Base-by-base conservation (phyloP, 129 eudicot species). In the Lonicera japonica region DNA sequence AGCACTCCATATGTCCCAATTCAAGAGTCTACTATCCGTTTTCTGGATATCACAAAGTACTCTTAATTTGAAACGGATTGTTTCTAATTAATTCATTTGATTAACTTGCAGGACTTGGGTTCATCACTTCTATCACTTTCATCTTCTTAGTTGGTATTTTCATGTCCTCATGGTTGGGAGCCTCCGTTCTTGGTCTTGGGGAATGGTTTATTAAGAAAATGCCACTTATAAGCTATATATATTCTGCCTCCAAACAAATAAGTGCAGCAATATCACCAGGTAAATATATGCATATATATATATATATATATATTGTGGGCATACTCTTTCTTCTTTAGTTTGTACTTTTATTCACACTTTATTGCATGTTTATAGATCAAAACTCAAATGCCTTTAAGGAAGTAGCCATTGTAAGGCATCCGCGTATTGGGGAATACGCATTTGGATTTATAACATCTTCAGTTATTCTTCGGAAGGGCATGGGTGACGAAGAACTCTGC, bases 261-360 rank as follows among this genome's bases (percentile, higher is more conserved):
- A 70, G 74, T 53, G 67, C 67, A 36, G 74, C 74, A 18, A 70
- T 60, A 60, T 60, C 74, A 10, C 67, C 74, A 20, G 74, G 67
- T 60, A 50, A n/a, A 40, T 53, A n/a, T n/a, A n/a, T n/a, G n/a
- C n/a, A n/a, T n/a, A n/a, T n/a, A n/a, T n/a, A n/a, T n/a, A n/a
- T n/a, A n/a, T n/a, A n/a, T 0, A 17, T 17, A 19, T 41, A 17
- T 9, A 17, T n/a, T 21, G 11, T n/a, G 12, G 7, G 11, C 54
- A 62, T 43, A 1, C 15, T 40, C 8, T 41, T 11, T 43, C 24
- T 25, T 57, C 54, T 47, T 17, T 16, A 10, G 14, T 24, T 10
- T 23, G 36, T 8, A 5, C 3, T 23, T 39, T 19, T 34, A 21
- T 19, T 39, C 38, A 40, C 21, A 7, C 29, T 51, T 54, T 29